Evolutionary conservation across 306 rosid genomes (phyloP), one percentile per base, ranked within the genome.

Genomic region (Abrus pulchellus): DNA sequence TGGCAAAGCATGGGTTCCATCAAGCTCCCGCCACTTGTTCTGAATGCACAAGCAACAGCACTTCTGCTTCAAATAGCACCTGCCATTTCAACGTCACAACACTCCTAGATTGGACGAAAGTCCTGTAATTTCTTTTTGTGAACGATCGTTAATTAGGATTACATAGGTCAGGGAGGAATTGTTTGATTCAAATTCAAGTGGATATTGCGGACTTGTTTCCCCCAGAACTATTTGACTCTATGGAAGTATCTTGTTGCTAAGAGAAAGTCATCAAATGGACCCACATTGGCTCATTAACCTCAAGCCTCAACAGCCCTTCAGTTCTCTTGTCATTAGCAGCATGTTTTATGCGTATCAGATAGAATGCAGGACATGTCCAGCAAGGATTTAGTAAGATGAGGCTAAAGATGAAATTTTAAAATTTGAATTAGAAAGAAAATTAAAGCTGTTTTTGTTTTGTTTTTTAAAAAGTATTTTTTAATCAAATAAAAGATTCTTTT

Each of bases 191-290:
- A 5, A 1, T 5, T 2, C 48, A 8, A 44, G 1, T 44, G 48
- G 48, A 44, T 5, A 74, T 68, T 76, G 65, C 57, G 61, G 87
- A 85, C 87, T 2, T 62, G 82, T 85, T 68, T 56, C 48, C 74
- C 1, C 6, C 77, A 57, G 85, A 81, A 36, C 56, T 81, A n/a
- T 12, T 81, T 47, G 88, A 81, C 72, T 55, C 63, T 7, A 9
- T 76, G 50, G 49, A 40, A 64, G 66, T 55, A 57, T 60, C 69
- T 12, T 76, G 49, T 49, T 52, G 70, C n/a, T 9, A 60, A n/a
- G 9, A 66, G 2, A 83, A 86, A 76, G 83, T 86, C 32, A 52
- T 72, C 7, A 77, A 55, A 73, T 83, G 79, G 80, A 77, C 78
- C 72, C 81, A 83, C 2, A 77, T 80, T 44, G 83, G 83, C 3